These are phyloP conservation scores for Aspergillus funiculosus DNA, from an alignment of 495 filamentous ascomycete genomes.

Conservation along the genomic window DNA sequence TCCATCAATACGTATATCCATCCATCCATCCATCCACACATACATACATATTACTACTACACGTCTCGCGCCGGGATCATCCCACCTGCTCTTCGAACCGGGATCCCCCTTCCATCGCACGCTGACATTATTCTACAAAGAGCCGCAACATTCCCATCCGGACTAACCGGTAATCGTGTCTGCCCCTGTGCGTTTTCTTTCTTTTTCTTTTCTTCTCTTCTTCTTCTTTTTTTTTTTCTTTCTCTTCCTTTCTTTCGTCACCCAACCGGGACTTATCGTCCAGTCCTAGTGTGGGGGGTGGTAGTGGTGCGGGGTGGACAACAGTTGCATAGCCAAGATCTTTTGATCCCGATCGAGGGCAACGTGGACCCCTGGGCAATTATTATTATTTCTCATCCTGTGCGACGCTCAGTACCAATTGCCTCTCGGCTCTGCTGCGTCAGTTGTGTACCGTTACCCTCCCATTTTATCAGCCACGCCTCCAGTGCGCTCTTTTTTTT, in stretches of 20 bases:
- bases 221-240: neutral
- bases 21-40: too few species aligned
- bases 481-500: slow-evolving; percentile 3
- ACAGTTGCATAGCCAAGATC: slow-evolving; percentile 22
- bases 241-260: neutral
- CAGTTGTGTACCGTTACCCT: slow-evolving; percentile 3
- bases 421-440: neutral
- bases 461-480: slow-evolving; percentile 7
- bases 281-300: slow-evolving; percentile 13
- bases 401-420: slow-evolving; percentile 17
- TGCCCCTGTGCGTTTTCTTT: too few species aligned
- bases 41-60: too few species aligned
- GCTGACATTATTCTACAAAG: too few species aligned
- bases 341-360: slow-evolving; percentile 17
- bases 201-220: neutral
- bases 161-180: too few species aligned
- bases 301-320: slow-evolving; percentile 21
- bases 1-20: too few species aligned
- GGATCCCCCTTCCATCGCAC: too few species aligned
- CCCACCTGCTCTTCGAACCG: too few species aligned
- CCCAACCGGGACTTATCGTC: neutral
- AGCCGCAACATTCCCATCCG: too few species aligned
- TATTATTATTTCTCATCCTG: slow-evolving; percentile 2
- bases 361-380: slow-evolving; percentile 22
- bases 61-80: too few species aligned